Percentiles rank a stretch among this genome's conserved stretches.
Conservation (phyloP, 2,329 filamentous ascomycete genomes). For the Didymella segeticola region DNA sequence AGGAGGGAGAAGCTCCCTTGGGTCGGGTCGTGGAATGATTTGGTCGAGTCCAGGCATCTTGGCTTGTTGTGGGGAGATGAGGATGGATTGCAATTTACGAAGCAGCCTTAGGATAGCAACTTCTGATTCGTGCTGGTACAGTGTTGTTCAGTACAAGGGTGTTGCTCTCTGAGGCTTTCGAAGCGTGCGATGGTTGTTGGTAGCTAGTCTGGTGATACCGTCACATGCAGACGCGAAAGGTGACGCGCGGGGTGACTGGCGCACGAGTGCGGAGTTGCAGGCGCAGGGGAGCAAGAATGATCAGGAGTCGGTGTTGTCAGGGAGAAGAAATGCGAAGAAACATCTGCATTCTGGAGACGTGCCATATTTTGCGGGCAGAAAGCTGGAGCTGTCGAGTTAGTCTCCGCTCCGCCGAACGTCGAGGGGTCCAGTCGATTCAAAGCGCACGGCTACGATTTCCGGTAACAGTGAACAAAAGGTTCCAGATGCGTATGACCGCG, state of each 20-base stretch:
- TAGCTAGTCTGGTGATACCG: slow-evolving; percentile 22
- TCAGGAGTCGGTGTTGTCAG: background rate
- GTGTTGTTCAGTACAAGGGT: background rate
- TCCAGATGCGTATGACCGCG: slow-evolving; percentile 13
- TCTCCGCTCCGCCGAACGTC: slow-evolving; percentile 14
- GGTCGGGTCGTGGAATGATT: slow-evolving; percentile 61
- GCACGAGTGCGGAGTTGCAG: slow-evolving; percentile 17
- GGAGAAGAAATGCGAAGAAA: slow-evolving; percentile 14
- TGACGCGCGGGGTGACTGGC: slow-evolving; percentile 22
- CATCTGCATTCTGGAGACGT: slow-evolving; percentile 13
- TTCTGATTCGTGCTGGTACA: background rate
- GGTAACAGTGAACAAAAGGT: slow-evolving; percentile 12
- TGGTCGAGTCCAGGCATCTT: slow-evolving; percentile 57
- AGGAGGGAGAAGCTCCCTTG: slow-evolving; percentile 65
- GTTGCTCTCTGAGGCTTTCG: background rate
- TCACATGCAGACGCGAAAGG: slow-evolving; percentile 38
- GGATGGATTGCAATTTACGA: too few relatives aligned
- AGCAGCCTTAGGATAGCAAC: background rate
- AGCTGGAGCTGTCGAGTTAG: slow-evolving; percentile 28
- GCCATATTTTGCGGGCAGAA: slow-evolving; percentile 25
- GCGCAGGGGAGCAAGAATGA: background rate
- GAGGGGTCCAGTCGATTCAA: slow-evolving; percentile 14
- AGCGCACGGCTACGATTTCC: slow-evolving; percentile 10
- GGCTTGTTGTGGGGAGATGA: slow-evolving; percentile 4
- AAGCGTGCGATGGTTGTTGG: slow-evolving; percentile 2